phyloP scores from a whole-genome alignment of 2,329 filamentous ascomycete genomes.

The Alternaria brassicicola region DNA sequence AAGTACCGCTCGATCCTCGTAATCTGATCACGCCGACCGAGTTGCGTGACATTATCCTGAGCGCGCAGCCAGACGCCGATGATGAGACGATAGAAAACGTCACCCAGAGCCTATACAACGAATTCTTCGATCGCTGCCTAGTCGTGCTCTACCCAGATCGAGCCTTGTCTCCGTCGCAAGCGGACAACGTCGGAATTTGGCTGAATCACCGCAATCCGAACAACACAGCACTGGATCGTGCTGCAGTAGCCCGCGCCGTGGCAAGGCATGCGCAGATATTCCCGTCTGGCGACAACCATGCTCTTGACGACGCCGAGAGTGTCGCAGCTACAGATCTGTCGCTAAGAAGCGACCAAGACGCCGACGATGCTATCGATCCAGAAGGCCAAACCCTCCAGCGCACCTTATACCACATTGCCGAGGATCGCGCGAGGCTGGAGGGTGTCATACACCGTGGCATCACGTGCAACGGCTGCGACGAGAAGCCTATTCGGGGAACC shows the following conservation, averaged over 20 bases:
- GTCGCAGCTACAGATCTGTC: conserved; percentile 43
- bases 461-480: conserved; percentile 86
- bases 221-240: neutral
- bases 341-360: conserved; percentile 37
- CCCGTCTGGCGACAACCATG: conserved; percentile 4
- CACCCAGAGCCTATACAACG: conserved; percentile 37
- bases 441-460: conserved; percentile 87
- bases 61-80: conserved; percentile 25
- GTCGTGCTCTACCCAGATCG: conserved; percentile 26
- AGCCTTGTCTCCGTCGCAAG: conserved; percentile 26
- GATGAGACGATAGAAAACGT: conserved; percentile 26
- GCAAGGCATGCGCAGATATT: conserved; percentile 30
- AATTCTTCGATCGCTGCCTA: conserved; percentile 40
- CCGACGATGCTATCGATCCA: conserved; percentile 47
- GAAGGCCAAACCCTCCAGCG: conserved; percentile 81
- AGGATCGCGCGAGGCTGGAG: conserved; percentile 83
- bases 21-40: conserved; percentile 26
- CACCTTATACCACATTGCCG: conserved; percentile 87
- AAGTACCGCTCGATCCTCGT: conserved; percentile 30
- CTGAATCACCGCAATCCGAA: conserved; percentile 26
- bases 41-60: conserved; percentile 31
- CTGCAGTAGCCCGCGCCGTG: conserved; percentile 25
- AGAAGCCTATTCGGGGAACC: conserved; percentile 87
- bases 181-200: conserved; percentile 25
- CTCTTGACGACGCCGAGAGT: conserved; percentile 34